Base-by-base conservation (phyloP, 257 asterid species). In the Scutellaria galericulata region DNA sequence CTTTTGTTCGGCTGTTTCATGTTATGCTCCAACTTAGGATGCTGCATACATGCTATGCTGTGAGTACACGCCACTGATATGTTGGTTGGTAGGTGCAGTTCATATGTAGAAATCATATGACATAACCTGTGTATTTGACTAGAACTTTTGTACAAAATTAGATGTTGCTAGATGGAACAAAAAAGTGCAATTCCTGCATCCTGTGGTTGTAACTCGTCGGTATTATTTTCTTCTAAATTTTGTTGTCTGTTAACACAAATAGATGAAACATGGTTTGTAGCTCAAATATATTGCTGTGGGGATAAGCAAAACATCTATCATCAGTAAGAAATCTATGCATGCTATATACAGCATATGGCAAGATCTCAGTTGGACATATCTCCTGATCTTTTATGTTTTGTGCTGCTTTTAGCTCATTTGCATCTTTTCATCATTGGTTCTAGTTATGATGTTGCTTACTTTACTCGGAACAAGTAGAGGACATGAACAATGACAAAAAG, bases 121-220 rank as follows among this genome's bases (percentile, higher is more conserved):
- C 56, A 47, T 50, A 55, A 46, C 69, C 31, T 46, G 68, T 22
- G 11, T 35, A 6, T 48, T 20, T 56, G 50, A 59, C 56, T 22
- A 35, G 8, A 42, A 48, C 42, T 52, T 9, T 41, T 74, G 42
- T 37, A 42, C 47, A 31, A 44, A 24, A 59, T 5, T 31, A 37
- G 50, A 39, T 65, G 50, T 67, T 69, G 48, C 59, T 52, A 14
- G 39, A 50, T 31, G 40, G 39, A 39, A 47, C 52, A 64, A 56
- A 48, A 42, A 44, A 35, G 13, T 53, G 11, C 66, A 47, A 35
- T 53, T 47, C 51, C 42, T 63, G n/a, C 22, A 15, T 50, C 75
- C 14, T 45, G 61, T 52, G 44, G 66, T 61, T 69, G 64, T 57
- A 76, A 50, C 40, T 65, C 55, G 40, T 54, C n/a, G 20, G 24